Evolutionary conservation across 768 basidiomycete genomes (phyloP).

Genomic region (Mycena maculata): DNA sequence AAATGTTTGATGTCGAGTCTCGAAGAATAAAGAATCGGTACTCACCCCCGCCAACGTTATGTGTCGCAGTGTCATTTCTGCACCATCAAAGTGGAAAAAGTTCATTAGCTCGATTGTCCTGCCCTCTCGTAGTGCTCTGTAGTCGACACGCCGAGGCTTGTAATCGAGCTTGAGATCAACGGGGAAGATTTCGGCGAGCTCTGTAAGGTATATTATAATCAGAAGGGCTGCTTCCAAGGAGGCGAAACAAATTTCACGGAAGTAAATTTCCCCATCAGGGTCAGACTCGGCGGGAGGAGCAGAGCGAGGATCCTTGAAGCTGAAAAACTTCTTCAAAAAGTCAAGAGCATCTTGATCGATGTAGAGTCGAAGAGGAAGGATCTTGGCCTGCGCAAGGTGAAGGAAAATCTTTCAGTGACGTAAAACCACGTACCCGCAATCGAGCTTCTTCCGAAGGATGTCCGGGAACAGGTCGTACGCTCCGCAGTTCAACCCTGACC

Average conservation of each 20-base stretch:
- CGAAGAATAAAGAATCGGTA: slow-evolving; percentile 29
- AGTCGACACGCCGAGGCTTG: slow-evolving; percentile 97
- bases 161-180: slow-evolving; percentile 97
- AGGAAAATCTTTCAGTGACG: background rate
- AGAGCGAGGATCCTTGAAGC: slow-evolving; percentile 77
- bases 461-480: slow-evolving; percentile 77
- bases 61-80: slow-evolving; percentile 97
- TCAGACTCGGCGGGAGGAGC: slow-evolving; percentile 49
- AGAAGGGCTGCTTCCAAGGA: background rate
- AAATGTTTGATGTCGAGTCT: background rate
- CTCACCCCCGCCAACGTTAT: slow-evolving; percentile 91
- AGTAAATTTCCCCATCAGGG: slow-evolving; percentile 67
- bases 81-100: slow-evolving; percentile 99
- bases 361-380: slow-evolving; percentile 90
- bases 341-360: slow-evolving; percentile 99
- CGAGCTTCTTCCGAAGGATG: slow-evolving; percentile 80
- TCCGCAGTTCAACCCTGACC: slow-evolving; percentile 87
- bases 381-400: slow-evolving; percentile 72
- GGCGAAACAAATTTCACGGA: slow-evolving; percentile 60
- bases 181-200: slow-evolving; percentile 95
- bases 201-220: slow-evolving; percentile 57
- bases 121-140: slow-evolving; percentile 89
- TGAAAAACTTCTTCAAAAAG: slow-evolving; percentile 96
- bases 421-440: slow-evolving; percentile 67
- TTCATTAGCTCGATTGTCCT: slow-evolving; percentile 98